Conservation (phyloP, 129 eudicot genomes). For the Flaveria linearis region DNA sequence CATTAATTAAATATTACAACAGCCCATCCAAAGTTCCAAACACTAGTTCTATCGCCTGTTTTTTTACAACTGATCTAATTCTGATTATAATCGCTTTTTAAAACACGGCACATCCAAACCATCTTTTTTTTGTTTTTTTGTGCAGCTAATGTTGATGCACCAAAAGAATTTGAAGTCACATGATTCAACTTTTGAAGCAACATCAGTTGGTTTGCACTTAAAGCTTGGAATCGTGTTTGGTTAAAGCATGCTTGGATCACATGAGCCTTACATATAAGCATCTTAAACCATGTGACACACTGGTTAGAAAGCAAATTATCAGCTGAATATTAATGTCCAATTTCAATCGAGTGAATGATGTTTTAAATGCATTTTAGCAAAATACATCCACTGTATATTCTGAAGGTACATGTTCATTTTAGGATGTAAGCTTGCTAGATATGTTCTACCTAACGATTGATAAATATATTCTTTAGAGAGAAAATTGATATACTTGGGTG, state of each 20-base stretch:
- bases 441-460: background rate
- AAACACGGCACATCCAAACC: background rate
- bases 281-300: slow-evolving; percentile 68
- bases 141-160: slow-evolving; percentile 73
- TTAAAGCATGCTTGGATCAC: slow-evolving; percentile 60
- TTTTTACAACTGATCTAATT: too few species aligned
- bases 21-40: background rate
- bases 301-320: slow-evolving; percentile 51
- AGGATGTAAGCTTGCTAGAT: background rate
- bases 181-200: slow-evolving; percentile 67
- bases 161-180: slow-evolving; percentile 60
- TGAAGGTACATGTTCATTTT: background rate
- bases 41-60: too few species aligned
- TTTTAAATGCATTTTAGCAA: background rate
- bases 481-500: background rate
- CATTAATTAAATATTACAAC: background rate
- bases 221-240: slow-evolving; percentile 63
- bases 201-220: slow-evolving; percentile 63
- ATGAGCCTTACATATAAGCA: slow-evolving; percentile 55
- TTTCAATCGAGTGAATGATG: background rate
- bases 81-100: background rate
- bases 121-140: background rate
- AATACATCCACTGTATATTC: background rate
- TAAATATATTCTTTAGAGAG: background rate
- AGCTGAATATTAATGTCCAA: background rate